These are phyloP conservation scores for Rhizoctonia solani DNA, from an alignment of 1,284 basidiomycete genomes.

Conservation along the genomic window DNA sequence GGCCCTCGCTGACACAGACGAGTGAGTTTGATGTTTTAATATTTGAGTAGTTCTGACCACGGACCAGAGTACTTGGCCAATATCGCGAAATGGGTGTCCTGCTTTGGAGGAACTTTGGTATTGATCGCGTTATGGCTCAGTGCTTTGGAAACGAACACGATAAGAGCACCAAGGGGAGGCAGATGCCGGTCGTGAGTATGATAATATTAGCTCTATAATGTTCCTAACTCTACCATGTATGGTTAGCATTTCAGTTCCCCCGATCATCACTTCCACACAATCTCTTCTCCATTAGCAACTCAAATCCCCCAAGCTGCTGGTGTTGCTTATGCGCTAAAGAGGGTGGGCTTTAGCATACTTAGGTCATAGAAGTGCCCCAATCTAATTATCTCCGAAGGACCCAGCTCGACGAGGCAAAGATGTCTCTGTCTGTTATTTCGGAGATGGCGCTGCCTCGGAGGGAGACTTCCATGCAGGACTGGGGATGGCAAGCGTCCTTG, in stretches of 20 bases:
- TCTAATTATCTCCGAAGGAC: no score
- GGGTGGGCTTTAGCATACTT: slow-evolving; percentile 42
- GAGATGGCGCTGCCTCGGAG: slow-evolving; percentile 63
- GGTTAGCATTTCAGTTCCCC: slow-evolving; percentile 83
- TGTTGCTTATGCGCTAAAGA: slow-evolving; percentile 85
- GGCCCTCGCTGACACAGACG: slow-evolving; percentile 80
- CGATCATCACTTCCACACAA: slow-evolving; percentile 87
- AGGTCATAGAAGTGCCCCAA: neutral
- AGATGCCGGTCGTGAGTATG: slow-evolving; percentile 78
- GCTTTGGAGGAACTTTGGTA: slow-evolving; percentile 80
- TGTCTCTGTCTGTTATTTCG: slow-evolving; percentile 90
- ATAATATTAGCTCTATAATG: neutral
- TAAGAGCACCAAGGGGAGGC: slow-evolving; percentile 79
- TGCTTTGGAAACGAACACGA: slow-evolving; percentile 87
- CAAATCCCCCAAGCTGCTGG: slow-evolving; percentile 97
- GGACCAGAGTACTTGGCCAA: slow-evolving; percentile 56
- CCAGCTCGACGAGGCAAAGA: slow-evolving; percentile 71
- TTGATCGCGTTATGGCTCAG: slow-evolving; percentile 80
- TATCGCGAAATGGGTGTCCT: slow-evolving; percentile 91
- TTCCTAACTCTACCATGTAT: neutral
- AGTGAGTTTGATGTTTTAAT: slow-evolving; percentile 59
- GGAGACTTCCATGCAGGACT: slow-evolving; percentile 59
- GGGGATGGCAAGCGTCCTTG: slow-evolving; percentile 53
- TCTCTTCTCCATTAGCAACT: slow-evolving; percentile 91
- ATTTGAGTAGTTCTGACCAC: slow-evolving; percentile 9